These are phyloP conservation scores for Acanthochlamys bracteata DNA, from an alignment of 106 monocot species.

Conservation along the genomic window DNA sequence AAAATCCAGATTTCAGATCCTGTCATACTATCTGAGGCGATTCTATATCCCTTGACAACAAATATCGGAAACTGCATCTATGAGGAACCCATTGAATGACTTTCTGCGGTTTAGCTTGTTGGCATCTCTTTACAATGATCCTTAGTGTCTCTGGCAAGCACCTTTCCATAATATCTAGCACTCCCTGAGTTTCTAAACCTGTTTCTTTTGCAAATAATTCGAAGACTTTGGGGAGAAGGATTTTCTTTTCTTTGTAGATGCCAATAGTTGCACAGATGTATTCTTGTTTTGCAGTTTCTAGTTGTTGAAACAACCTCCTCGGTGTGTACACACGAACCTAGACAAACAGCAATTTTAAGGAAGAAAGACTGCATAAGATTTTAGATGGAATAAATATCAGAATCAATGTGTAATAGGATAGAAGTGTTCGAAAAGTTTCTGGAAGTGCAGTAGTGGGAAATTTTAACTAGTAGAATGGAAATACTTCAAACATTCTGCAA, in stretches of 20 bases:
- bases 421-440: no score
- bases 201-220: slow-evolving; percentile 54
- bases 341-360: not conserved
- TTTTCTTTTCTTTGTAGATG: slow-evolving; percentile 54
- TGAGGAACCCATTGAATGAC: slow-evolving; percentile 66
- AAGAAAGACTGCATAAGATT: not conserved
- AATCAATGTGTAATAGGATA: no score
- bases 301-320: slow-evolving; percentile 37
- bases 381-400: not conserved
- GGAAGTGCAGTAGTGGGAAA: no score
- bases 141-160: slow-evolving; percentile 54
- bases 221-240: slow-evolving; percentile 60
- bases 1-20: not conserved
- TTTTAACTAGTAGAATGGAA: no score
- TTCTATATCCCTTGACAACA: slow-evolving; percentile 38
- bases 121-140: slow-evolving; percentile 52
- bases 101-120: slow-evolving; percentile 42
- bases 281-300: slow-evolving; percentile 59
- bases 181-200: slow-evolving; percentile 24
- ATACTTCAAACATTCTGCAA: not conserved
- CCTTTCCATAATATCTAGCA: slow-evolving; percentile 39
- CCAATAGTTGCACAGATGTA: slow-evolving; percentile 60
- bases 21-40: not conserved
- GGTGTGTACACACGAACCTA: slow-evolving; percentile 57
- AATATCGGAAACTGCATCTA: slow-evolving; percentile 44